These are phyloP conservation scores for Boletus reticuloceps DNA, from an alignment of 768 basidiomycete genomes.

Conservation along the genomic window DNA sequence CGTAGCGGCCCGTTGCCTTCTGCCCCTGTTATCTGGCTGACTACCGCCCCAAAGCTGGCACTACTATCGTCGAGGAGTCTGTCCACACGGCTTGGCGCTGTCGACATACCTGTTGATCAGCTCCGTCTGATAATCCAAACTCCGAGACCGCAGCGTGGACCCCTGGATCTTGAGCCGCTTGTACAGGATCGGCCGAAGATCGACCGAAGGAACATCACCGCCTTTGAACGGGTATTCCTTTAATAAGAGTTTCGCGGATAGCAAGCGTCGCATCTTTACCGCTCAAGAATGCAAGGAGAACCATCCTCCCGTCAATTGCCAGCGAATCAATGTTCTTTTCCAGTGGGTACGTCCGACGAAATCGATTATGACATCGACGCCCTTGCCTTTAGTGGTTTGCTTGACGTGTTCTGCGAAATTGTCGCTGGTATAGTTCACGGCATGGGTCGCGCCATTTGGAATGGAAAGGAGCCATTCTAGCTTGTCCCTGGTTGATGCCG, in stretches of 20 bases:
- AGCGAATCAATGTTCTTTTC: conserved; percentile 68
- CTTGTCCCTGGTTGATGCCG: conserved; percentile 83
- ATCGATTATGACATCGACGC: conserved; percentile 84
- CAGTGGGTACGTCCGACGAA: conserved; percentile 78
- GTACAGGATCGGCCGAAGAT: conserved; percentile 66
- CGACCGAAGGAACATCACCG: conserved; percentile 44
- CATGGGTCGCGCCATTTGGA: conserved; percentile 69
- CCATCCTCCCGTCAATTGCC: conserved; percentile 74
- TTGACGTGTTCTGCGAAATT: conserved; percentile 77
- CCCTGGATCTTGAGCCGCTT: conserved; percentile 90
- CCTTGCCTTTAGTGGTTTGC: conserved; percentile 61
- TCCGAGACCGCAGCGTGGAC: conserved; percentile 78
- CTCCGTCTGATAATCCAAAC: conserved; percentile 71
- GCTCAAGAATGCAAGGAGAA: conserved; percentile 60
- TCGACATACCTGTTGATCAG: conserved; percentile 54
- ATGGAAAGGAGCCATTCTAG: conserved; percentile 69
- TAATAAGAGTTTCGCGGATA: conserved; percentile 19
- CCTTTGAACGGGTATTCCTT: conserved; percentile 39
- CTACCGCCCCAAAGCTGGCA: conserved; percentile 53
- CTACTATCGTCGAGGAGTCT: neutral
- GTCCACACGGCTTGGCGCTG: neutral
- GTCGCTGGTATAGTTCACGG: conserved; percentile 80
- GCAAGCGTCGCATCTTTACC: conserved; percentile 41
- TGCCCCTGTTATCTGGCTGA: conserved; percentile 57
- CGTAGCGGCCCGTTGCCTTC: conserved; percentile 59